Base-by-base conservation (phyloP, 2,329 filamentous ascomycete genomes). In the Zymoseptoria tritici region DNA sequence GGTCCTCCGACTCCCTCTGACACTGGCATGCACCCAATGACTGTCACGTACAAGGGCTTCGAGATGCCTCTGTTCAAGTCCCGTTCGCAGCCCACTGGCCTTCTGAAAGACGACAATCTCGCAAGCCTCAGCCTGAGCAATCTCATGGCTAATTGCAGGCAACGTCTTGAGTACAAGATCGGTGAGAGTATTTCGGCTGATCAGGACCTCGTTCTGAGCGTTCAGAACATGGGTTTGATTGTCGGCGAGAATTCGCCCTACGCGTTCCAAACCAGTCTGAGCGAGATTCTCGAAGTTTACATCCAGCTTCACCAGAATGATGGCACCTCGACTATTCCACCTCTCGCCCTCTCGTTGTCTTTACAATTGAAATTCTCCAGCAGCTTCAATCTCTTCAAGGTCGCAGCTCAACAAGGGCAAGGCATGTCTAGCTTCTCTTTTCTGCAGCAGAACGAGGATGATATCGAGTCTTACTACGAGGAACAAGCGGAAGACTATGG, bases 1-100 rank as follows among this genome's bases (percentile, higher is more conserved):
- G 66, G 60, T 9, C 69, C 70, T 31, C 66, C 64, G 11, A 71
- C 72, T 19, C 72, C 71, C 2, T 74, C 72, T 50, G 71, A 73
- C 55, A 73, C 70, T 36, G 72, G 72, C 20, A 60, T 74, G 31
- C 72, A 82, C 70, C 77, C 80, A 53, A 77, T 85, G 19, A 78
- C 78, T 49, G 77, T 86, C 19, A 68, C 78, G n/a, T 86, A 85
- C 67, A 77, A 80, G 61, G 79, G 78, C 13, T 76, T 75, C 55
- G 79, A 83, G 57, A 83, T 85, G 62, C 81, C 79, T 13, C 71
- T 87, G 7, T 86, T 87, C 66, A 82, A 83, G 42, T 82, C 81
- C 2, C 74, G 75, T 21, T 78, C 79, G 61, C 76, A 78, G 59
- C 80, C 83, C 58, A 76, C 79, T 29, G 78, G 81, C 62, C 82